Evolutionary conservation across 108 stramenopile genomes (phyloP), one percentile per base, ranked within the genome.

Genomic region (Nitzschia palea): DNA sequence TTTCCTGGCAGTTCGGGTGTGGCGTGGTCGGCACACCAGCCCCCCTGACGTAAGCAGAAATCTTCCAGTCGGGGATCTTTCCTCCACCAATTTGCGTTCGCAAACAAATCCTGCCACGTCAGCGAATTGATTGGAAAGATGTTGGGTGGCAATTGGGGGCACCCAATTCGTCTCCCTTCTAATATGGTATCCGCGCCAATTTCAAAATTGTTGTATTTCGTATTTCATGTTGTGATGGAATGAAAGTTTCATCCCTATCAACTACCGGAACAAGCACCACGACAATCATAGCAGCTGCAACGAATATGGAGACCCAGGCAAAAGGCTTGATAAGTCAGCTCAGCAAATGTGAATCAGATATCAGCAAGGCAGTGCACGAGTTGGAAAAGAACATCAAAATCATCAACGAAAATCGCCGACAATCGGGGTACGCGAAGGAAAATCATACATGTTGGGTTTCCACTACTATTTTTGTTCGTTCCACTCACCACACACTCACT

Each of bases 301-400:
- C 27, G n/a, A 48, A 25, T 3, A 65, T 65, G 52, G 65, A 65
- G 17, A 37, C 22, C n/a, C 31, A 42, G 8, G 65, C 65, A 35
- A 31, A 52, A 36, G 51, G 25, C 25, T 65, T 45, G 51, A 65
- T 33, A 2, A 22, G 31, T 31, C 51, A 65, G 30, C 35, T 65
- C 27, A 4, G 45, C 33, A 73, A 65, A 48, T 63, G 56, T 5
- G 64, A 73, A 58, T 18, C 42, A 3, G 44, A 73, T 40, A 73
- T 73, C 0, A 48, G 25, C 22, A 45, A 53, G 35, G 62, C 72
- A 0, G 34, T 56, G 2, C 55, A 50, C 29, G 36, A 28, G 12
- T 30, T 73, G 45, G 72, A 73, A 48, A 30, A 59, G 2, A 45
- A 45, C 18, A 65, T 65, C 64, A 65, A 59, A 22, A 55, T 50